Evolutionary conservation across 257 asterid species (phyloP).

Genomic region (Forsythia viridissima): DNA sequence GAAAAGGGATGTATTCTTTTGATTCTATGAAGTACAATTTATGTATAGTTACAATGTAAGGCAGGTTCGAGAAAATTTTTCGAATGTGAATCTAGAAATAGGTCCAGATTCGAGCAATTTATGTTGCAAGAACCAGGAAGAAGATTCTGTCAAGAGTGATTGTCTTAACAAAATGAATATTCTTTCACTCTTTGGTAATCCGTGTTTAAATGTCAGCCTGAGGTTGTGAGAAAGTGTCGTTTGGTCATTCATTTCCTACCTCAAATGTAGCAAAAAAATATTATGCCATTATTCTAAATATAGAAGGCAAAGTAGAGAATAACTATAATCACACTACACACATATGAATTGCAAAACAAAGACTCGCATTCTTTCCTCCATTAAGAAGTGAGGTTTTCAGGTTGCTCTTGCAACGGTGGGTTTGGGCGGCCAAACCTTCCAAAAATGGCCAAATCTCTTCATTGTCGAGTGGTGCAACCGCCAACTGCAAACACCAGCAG

Average conservation of each 20-base stretch:
- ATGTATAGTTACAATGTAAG: too few relatives aligned
- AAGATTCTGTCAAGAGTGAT: background rate
- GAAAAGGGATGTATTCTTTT: too few relatives aligned
- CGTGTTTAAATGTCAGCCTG: background rate
- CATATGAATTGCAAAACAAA: background rate
- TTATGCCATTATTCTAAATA: background rate
- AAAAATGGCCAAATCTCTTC: background rate
- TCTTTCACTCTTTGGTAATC: background rate
- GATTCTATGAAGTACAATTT: too few relatives aligned
- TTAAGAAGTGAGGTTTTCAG: background rate
- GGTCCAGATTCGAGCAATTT: too few relatives aligned
- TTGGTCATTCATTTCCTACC: background rate
- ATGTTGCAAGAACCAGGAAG: background rate
- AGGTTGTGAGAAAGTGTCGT: background rate
- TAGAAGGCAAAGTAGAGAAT: background rate
- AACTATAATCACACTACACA: background rate
- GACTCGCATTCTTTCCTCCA: background rate
- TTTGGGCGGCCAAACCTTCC: constrained; percentile 6
- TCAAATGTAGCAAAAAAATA: background rate
- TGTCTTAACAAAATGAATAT: background rate
- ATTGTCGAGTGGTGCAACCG: background rate
- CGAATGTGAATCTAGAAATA: background rate
- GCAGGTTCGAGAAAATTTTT: too few relatives aligned
- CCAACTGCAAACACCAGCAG: background rate
- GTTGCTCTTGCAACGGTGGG: constrained; percentile 30